Evolutionary conservation across 2,329 filamentous ascomycete species (phyloP), one percentile per base, ranked within the genome.

Genomic region (Fusarium sp.): DNA sequence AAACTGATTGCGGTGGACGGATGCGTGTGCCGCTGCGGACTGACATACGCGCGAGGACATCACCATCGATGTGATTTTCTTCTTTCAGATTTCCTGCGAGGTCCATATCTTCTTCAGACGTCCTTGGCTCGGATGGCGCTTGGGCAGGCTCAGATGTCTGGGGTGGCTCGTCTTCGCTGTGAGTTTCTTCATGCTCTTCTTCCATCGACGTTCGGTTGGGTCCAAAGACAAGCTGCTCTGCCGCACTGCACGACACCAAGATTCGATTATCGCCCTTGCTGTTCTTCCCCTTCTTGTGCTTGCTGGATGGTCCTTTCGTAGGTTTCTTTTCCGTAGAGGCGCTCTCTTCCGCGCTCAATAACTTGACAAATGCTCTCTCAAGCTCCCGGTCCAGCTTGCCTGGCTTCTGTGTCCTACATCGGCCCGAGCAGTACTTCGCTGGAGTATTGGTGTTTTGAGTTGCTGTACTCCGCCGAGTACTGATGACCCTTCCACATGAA

Each of bases 401-500:
- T 0, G 84, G 84, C 70, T 87, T 88, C 37, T 80, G 80, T 34
- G 79, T 80, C 20, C 85, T 80, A 67, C 87, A 89, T 37, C 83
- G 78, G 45, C 82, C 78, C 0, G 86, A 89, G 77, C 87, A 89
- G 78, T 88, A 89, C 65, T 87, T 88, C 10, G 58, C 59, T 3
- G 72, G 64, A 12, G 66, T 68, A 9, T 49, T 62, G 4, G 51
- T 52, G 8, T 72, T 78, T 7, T 72, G 71, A 5, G 71, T 67
- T 2, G 75, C 71, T 18, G 71, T 76, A 41, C 76, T 69, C 45
- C 73, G 76, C 30, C 77, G 73, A 8, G 72, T 74, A 67, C 83
- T 82, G 38, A 88, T 87, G 4, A 86, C 81, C 40, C 86, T 80
- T 1, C 88, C 86, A 67, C 86, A 89, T 13, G 83, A 83, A 63